These are phyloP conservation scores for Holtermannia corniformis DNA, from an alignment of 768 basidiomycete species.

Conservation along the genomic window DNA sequence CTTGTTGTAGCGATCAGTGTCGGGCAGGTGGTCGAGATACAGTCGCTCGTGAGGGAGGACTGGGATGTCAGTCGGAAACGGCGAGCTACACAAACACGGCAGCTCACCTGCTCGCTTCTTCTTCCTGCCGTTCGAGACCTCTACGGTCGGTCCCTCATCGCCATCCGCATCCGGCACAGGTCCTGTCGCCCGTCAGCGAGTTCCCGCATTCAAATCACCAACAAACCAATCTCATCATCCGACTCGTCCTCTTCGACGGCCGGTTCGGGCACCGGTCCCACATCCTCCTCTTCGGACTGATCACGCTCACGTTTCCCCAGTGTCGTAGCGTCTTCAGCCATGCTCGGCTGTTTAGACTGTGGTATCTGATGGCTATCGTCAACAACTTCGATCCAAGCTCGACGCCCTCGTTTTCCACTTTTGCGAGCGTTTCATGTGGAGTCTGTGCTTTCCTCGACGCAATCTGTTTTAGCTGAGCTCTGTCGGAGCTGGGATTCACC, in stretches of 20 bases:
- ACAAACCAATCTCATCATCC: conserved; percentile 29
- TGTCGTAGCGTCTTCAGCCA: background rate
- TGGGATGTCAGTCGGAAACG: conserved; percentile 37
- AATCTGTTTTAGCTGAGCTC: no score
- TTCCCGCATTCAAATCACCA: background rate
- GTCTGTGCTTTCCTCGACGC: no score
- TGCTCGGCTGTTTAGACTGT: no score
- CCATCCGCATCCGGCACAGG: conserved; percentile 1
- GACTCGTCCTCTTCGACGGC: conserved; percentile 28
- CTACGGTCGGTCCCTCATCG: conserved; percentile 9
- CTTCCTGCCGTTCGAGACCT: conserved; percentile 18
- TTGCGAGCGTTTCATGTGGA: no score
- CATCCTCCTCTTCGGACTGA: background rate
- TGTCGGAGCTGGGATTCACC: no score
- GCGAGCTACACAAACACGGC: background rate
- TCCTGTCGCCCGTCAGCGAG: background rate
- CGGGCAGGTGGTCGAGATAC: conserved; percentile 84
- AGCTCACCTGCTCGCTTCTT: conserved; percentile 39
- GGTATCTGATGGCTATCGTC: no score
- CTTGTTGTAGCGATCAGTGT: conserved; percentile 87
- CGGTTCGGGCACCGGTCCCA: background rate
- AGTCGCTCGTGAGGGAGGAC: conserved; percentile 88
- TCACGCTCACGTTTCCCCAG: background rate
- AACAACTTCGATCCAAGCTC: no score
- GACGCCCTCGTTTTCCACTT: no score